Evolutionary conservation across 73 alveolate species (phyloP).

Genomic region (Blepharisma stoltei): DNA sequence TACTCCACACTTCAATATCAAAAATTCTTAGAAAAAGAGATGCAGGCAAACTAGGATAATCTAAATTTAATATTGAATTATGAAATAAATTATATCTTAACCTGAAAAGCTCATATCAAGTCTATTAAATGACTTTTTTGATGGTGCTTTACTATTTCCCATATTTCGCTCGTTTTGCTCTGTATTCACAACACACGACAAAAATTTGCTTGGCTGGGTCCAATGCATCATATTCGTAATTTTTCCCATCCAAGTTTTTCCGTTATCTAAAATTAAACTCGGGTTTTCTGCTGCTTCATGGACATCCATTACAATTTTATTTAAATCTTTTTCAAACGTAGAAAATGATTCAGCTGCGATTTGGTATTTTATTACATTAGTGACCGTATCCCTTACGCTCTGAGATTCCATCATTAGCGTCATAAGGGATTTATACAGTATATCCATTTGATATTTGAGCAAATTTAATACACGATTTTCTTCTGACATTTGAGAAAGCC

Average conservation of each 20-base stretch:
- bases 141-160: too few species aligned
- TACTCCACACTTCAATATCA: constrained; percentile 65
- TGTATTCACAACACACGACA: constrained; percentile 20
- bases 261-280: not conserved
- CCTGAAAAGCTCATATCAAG: not conserved
- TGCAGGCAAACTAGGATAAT: constrained; percentile 68
- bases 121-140: too few species aligned
- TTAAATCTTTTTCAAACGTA: not conserved
- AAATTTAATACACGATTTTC: not conserved
- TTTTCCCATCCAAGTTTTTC: not conserved
- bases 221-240: not conserved
- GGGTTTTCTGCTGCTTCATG: constrained; percentile 6
- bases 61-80: not conserved
- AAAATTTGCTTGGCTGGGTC: constrained; percentile 4
- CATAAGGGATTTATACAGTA: not conserved
- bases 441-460: not conserved
- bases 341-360: not conserved
- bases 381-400: not conserved
- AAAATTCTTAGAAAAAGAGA: constrained; percentile 55
- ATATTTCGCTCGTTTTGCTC: constrained; percentile 13
- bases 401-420: not conserved
- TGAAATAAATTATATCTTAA: constrained; percentile 2
- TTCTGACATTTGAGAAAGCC: too few species aligned
- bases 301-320: not conserved
- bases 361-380: not conserved